Evolutionary conservation across 2,329 filamentous ascomycete genomes (phyloP).

Genomic region (Microsporum audouinii): DNA sequence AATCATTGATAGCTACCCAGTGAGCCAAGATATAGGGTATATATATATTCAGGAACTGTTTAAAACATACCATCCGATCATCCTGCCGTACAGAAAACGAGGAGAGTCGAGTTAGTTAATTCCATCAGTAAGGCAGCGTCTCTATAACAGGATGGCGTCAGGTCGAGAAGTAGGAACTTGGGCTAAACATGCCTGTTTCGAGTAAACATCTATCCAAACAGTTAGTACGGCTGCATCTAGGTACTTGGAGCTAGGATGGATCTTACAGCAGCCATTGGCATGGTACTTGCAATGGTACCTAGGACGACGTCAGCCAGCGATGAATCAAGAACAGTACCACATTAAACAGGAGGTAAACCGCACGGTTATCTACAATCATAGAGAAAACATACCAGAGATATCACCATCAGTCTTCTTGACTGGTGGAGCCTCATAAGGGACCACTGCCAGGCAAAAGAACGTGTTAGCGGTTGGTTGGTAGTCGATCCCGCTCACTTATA

Average conservation of each 20-base stretch:
- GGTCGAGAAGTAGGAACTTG: not conserved
- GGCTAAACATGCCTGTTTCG: constrained; percentile 58
- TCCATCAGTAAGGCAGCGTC: not conserved
- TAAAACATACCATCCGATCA: constrained; percentile 49
- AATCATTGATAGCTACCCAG: not conserved
- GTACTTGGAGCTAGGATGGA: constrained; percentile 4
- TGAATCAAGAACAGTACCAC: constrained; percentile 6
- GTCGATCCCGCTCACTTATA: too few relatives aligned
- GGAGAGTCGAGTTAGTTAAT: not conserved
- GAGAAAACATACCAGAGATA: constrained; percentile 50
- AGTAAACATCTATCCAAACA: constrained; percentile 60
- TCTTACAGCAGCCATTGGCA: constrained; percentile 81
- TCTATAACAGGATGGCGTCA: not conserved
- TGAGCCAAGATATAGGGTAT: not conserved
- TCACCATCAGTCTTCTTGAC: constrained; percentile 56
- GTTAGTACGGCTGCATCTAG: not conserved
- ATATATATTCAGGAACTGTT: not conserved
- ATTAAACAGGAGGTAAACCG: not conserved
- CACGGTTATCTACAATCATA: not conserved
- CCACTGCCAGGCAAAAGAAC: constrained; percentile 46
- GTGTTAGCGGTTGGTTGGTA: not conserved
- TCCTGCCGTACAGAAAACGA: constrained; percentile 30
- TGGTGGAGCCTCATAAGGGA: constrained; percentile 72
- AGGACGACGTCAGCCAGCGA: not conserved
- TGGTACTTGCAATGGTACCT: constrained; percentile 59